Evolutionary conservation across 345 rosid genomes (phyloP).

Genomic region (Brassica napus): Da-Ae NC_063449.1:23756501-23757000

Average conservation of each 20-base stretch:
- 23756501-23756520: background rate
- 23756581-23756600: conserved; percentile 2
- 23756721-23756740: conserved; percentile 17
- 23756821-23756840: background rate
- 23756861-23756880: background rate
- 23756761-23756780: conserved; percentile 23
- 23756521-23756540: conserved; percentile 6
- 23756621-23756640: background rate
- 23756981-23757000: background rate
- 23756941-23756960: background rate
- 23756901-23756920: background rate
- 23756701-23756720: conserved; percentile 25
- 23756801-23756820: background rate
- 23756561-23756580: background rate
- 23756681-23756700: conserved; percentile 20
- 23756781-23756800: background rate
- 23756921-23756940: background rate
- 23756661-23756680: conserved; percentile 3
- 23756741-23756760: conserved; percentile 6
- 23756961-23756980: background rate
- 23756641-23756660: background rate
- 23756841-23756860: background rate
- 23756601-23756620: conserved; percentile 2
- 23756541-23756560: background rate
- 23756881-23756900: background rate